Conservation (phyloP, 805 yeast species). For the Lipomyces orientalis region DNA sequence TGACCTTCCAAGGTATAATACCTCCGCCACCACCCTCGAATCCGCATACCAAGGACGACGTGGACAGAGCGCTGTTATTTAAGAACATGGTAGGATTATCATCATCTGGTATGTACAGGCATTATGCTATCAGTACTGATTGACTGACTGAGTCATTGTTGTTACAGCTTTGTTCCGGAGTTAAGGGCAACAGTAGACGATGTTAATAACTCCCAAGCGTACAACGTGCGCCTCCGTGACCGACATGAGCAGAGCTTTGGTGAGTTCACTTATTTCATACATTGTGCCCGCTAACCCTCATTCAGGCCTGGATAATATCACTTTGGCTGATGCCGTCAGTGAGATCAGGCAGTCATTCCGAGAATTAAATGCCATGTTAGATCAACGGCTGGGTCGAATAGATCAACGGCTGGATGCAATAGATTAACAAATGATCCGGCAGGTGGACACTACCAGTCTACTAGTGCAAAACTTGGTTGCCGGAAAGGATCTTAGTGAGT, state of each 20-base stretch:
- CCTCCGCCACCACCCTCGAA: no score
- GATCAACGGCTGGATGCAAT: no score
- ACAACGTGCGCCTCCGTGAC: neutral
- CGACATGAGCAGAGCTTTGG: neutral
- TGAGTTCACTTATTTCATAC: neutral
- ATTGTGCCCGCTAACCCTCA: neutral
- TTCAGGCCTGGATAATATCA: neutral
- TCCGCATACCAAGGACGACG: slow-evolving; percentile 6
- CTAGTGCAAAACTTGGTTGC: neutral
- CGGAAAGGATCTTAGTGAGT: neutral
- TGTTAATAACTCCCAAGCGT: neutral
- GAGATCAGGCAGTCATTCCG: neutral
- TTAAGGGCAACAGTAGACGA: neutral
- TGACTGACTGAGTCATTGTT: neutral
- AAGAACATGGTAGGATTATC: neutral
- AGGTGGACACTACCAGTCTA: neutral
- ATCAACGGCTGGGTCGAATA: neutral
- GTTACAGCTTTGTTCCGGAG: neutral
- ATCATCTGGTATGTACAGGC: neutral
- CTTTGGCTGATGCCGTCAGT: neutral
- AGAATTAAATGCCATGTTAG: neutral
- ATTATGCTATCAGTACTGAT: neutral
- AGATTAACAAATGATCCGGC: neutral
- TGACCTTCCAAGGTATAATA: no score
- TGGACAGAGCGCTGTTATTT: slow-evolving; percentile 1